Conservation (phyloP, 441 rosid genomes). For the Monsonia emarginata region DNA sequence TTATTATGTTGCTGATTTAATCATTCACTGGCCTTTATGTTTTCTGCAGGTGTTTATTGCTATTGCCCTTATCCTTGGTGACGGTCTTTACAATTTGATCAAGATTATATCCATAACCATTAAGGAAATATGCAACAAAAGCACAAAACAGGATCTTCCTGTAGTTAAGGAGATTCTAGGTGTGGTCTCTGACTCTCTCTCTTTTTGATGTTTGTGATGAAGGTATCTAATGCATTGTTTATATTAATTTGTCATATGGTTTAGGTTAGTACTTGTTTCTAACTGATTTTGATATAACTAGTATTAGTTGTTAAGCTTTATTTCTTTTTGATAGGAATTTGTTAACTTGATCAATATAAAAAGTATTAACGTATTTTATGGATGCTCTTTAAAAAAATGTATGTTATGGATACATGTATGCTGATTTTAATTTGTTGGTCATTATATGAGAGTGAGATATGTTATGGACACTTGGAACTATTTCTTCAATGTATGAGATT, state of each 20-base stretch:
- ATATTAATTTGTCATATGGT: background rate
- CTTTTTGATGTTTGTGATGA: constrained; percentile 7
- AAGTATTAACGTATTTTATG: no score
- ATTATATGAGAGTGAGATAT: background rate
- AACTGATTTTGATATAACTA: background rate
- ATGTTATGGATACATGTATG: background rate
- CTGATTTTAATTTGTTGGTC: background rate
- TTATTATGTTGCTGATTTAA: constrained; percentile 5
- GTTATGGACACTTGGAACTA: background rate
- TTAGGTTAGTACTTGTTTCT: background rate
- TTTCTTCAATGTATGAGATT: background rate
- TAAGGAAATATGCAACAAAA: constrained; percentile 48
- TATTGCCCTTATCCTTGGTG: constrained; percentile 75
- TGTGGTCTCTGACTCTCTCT: constrained; percentile 31
- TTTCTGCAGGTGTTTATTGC: constrained; percentile 66
- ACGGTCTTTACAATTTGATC: constrained; percentile 76
- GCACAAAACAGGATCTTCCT: constrained; percentile 50
- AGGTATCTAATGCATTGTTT: background rate
- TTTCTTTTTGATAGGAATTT: no score
- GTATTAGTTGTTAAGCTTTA: no score
- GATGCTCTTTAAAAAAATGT: no score
- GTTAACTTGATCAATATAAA: background rate
- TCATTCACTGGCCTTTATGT: background rate
- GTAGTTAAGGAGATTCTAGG: constrained; percentile 42
- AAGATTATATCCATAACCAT: constrained; percentile 60